Conservation (phyloP, 2,329 filamentous ascomycete species). For the Mycogone perniciosa region DNA sequence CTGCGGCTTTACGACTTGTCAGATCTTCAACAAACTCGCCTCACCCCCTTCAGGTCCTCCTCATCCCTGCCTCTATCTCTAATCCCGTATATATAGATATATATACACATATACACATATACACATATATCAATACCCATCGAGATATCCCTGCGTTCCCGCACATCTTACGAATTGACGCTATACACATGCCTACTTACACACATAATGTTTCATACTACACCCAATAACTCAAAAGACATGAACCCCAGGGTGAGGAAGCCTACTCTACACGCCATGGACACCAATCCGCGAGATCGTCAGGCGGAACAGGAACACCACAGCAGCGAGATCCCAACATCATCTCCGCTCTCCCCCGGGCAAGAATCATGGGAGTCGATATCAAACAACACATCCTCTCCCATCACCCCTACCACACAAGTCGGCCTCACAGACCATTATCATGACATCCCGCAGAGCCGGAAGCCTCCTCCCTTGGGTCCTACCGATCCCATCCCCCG, state of each 20-base stretch:
- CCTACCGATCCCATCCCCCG: slow-evolving; percentile 17
- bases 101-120: neutral
- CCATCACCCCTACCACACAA: slow-evolving; percentile 4
- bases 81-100: neutral
- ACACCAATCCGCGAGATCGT: neutral
- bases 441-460: neutral
- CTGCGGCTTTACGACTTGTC: too few species aligned
- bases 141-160: neutral
- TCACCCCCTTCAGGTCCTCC: neutral
- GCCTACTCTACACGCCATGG: slow-evolving; percentile 2
- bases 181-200: neutral
- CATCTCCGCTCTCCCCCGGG: neutral
- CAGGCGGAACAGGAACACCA: neutral
- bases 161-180: neutral
- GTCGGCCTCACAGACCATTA: slow-evolving; percentile 2
- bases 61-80: neutral
- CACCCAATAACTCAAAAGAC: neutral
- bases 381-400: slow-evolving; percentile 1
- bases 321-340: too few species aligned
- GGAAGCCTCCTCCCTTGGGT: neutral
- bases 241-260: neutral
- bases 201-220: neutral
- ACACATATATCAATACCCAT: neutral
- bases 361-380: slow-evolving; percentile 5
- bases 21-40: neutral